phyloP scores from a whole-genome alignment of 148 eudicot genomes.

The Vaccinium corymbosum region DNA sequence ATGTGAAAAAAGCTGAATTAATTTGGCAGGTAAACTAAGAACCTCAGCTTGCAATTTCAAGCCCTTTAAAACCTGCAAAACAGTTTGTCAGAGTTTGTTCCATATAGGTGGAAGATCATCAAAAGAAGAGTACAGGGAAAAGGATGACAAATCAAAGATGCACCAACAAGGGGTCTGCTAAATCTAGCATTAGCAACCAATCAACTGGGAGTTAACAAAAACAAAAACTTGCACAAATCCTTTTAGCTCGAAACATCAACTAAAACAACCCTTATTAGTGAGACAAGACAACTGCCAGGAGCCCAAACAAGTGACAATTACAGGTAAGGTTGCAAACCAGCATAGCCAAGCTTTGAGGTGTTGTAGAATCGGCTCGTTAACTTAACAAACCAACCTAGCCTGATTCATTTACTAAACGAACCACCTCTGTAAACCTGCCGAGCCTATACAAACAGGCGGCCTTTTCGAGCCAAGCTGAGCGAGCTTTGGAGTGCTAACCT shows the following conservation, averaged over 20 bases:
- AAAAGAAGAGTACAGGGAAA: not conserved
- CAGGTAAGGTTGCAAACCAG: too few relatives aligned
- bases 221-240: not conserved
- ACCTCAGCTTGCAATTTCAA: not conserved
- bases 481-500: too few relatives aligned
- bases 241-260: not conserved
- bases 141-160: not conserved
- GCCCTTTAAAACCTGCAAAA: not conserved
- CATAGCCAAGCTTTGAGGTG: too few relatives aligned
- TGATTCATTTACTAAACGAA: too few relatives aligned
- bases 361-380: too few relatives aligned
- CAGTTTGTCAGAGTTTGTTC: not conserved
- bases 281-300: not conserved
- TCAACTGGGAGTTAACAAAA: not conserved
- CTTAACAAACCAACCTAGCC: too few relatives aligned
- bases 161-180: not conserved
- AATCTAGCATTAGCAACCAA: not conserved
- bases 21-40: not conserved
- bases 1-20: not conserved
- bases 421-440: too few relatives aligned
- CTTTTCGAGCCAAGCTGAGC: too few relatives aligned
- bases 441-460: too few relatives aligned
- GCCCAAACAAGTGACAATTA: not conserved
- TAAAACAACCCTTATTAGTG: not conserved
- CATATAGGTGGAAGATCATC: not conserved